Base-by-base conservation (phyloP, 2,329 filamentous ascomycete genomes). In the Bisporella sp. region DNA sequence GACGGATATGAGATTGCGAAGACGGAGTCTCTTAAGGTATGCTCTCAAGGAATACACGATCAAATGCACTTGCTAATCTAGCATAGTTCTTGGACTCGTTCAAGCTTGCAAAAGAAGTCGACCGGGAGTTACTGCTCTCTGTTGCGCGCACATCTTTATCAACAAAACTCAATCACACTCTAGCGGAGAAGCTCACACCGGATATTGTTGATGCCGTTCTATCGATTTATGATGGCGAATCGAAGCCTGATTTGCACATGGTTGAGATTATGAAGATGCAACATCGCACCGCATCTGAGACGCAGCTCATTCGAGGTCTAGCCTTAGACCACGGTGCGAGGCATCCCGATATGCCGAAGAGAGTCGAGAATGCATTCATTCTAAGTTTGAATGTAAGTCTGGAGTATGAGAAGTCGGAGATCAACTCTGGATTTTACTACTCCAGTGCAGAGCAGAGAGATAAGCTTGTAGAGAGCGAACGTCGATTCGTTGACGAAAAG, bases 201-300 rank as follows among this genome's bases (percentile, higher is more conserved):
- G 87, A 89, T 63, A 96, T 99, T 64, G 93, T 97, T 64, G 93
- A 99, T 68, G 88, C 93, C 53, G 93, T 99, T 45, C 83, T 99
- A 51, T 82, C 93, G 57, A 99, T 99, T 68, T 91, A 96, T 75
- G 80, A 90, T 68, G 76, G 88, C 13, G 89, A 89, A 30, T 83
- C 82, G 56, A 97, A 97, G 75, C 95, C 95, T 50, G 93, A 99
- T 72, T 72, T 99, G 65, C 92, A 97, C 76, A 99, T 99, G 93
- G 80, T 99, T 59, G 93, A 99, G 73, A 97, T 99, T 64, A 99
- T 99, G 93, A 97, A 95, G 69, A 97, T 99, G 92, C 93, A 99
- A 74, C 93, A 99, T 75, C 87, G 92, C 61, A 90, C 89, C 47
- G 91, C 92, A 52, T 89, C 93, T 32, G 93, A 99, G 70, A 99